Conservation (phyloP, 1,284 basidiomycete species). For the Coniophora puteana region DNA sequence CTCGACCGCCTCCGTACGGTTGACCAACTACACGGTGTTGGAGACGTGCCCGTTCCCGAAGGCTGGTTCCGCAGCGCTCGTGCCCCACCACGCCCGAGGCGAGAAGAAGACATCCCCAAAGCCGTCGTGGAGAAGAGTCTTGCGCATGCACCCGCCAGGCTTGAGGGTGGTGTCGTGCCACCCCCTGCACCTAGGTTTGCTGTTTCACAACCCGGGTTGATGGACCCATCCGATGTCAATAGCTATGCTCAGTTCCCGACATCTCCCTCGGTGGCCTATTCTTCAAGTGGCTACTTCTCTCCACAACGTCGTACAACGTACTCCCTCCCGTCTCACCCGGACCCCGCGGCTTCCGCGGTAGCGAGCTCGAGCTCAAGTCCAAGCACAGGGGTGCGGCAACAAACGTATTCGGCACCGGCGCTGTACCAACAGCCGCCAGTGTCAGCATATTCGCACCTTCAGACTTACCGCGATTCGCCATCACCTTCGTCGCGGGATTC, state of each 20-base stretch:
- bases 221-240: conserved; percentile 13
- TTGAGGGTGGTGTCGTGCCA: conserved; percentile 27
- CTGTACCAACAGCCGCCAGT: conserved; percentile 18
- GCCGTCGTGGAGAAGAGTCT: conserved; percentile 32
- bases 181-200: conserved; percentile 5
- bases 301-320: conserved; percentile 27
- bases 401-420: conserved; percentile 31
- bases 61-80: conserved; percentile 71
- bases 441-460: conserved; percentile 14
- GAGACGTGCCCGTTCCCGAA: conserved; percentile 62
- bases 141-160: conserved; percentile 27
- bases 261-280: conserved; percentile 18
- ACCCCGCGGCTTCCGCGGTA: conserved; percentile 13
- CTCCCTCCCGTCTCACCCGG: conserved; percentile 26
- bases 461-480: conserved; percentile 15
- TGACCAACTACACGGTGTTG: conserved; percentile 60
- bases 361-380: too few species aligned
- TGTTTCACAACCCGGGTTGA: conserved; percentile 23
- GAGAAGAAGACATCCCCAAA: conserved; percentile 46
- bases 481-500: conserved; percentile 27
- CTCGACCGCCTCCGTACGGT: conserved; percentile 65
- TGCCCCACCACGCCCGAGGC: conserved; percentile 56
- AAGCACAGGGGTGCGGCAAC: conserved; percentile 25
- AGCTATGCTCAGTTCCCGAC: conserved; percentile 30
- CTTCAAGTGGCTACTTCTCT: conserved; percentile 5